A percentile compares a stretch with the other conserved stretches of the same genome.
phyloP scores from a whole-genome alignment of 2,329 filamentous ascomycete genomes.

The Rhinocladiella mackenziei region DNA sequence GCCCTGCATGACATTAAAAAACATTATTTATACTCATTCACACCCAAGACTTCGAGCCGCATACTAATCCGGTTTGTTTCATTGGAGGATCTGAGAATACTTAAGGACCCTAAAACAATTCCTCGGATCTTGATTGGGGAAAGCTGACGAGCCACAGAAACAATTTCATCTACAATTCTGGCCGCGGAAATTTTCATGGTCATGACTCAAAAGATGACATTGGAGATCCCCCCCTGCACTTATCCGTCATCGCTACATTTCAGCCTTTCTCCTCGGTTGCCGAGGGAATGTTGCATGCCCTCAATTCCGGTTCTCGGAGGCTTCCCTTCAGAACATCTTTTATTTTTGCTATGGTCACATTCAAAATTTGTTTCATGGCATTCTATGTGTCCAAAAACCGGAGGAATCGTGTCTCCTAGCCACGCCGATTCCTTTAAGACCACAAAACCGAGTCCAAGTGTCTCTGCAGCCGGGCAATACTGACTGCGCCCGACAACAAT shows the following conservation, averaged over 20 bases:
- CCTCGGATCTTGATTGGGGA: background rate
- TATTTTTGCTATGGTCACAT: no score
- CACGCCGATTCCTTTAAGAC: background rate
- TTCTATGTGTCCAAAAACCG: background rate
- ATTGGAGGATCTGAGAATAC: slow-evolving; percentile 8
- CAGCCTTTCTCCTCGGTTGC: no score
- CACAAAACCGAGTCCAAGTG: background rate
- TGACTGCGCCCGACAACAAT: no score
- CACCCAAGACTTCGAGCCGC: slow-evolving; percentile 11
- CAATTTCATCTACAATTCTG: no score
- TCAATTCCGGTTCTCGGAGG: no score
- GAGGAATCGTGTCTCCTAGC: background rate
- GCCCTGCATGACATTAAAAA: slow-evolving; percentile 23
- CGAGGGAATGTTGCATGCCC: no score
- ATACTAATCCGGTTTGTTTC: slow-evolving; percentile 10
- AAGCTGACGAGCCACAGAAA: background rate
- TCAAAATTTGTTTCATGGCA: background rate
- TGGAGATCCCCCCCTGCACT: no score
- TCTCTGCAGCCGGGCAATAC: background rate
- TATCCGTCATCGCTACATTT: no score
- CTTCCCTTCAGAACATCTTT: no score
- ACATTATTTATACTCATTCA: no score
- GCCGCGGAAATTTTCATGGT: no score
- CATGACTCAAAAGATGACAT: no score
- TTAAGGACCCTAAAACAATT: slow-evolving; percentile 4